A percentile compares a stretch with the other conserved stretches of the same genome.
Conservation (phyloP, 148 eudicot species). For the Nepenthes gracilis region DNA sequence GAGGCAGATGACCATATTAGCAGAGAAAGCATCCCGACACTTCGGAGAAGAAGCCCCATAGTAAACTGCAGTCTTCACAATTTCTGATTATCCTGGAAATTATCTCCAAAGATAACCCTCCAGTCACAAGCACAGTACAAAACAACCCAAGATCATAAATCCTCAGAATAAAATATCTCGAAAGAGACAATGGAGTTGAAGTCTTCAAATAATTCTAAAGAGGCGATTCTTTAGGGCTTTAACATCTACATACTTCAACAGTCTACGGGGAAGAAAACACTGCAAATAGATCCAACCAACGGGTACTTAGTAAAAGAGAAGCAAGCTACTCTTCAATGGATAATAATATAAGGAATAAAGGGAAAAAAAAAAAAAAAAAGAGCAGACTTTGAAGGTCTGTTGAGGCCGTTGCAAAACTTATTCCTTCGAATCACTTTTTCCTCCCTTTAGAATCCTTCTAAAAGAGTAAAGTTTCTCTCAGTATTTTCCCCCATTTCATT, state of each 20-base stretch:
- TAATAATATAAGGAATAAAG: background rate
- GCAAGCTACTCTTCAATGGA: background rate
- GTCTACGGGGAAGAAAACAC: background rate
- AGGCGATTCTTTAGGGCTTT: constrained; percentile 3
- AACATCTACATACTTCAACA: constrained; percentile 3
- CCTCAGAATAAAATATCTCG: background rate
- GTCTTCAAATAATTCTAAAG: background rate
- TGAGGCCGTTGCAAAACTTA: constrained; percentile 8
- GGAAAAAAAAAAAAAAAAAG: background rate
- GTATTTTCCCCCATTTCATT: background rate
- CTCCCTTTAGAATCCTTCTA: constrained; percentile 6
- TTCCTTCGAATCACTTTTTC: background rate
- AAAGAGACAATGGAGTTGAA: constrained; percentile 5
- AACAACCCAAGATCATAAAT: constrained; percentile 6
- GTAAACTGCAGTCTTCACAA: background rate
- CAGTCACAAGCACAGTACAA: background rate
- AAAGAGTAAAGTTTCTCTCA: constrained; percentile 4
- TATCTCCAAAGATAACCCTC: background rate
- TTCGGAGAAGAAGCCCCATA: constrained; percentile 28
- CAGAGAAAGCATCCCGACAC: constrained; percentile 33
- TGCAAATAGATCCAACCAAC: constrained; percentile 13
- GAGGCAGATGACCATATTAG: constrained; percentile 24
- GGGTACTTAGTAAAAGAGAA: constrained; percentile 8
- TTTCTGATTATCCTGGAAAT: background rate
- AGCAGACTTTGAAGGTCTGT: constrained; percentile 5